Base-by-base conservation (phyloP, 768 basidiomycete species). In the Phanerochaete carnosa region DNA sequence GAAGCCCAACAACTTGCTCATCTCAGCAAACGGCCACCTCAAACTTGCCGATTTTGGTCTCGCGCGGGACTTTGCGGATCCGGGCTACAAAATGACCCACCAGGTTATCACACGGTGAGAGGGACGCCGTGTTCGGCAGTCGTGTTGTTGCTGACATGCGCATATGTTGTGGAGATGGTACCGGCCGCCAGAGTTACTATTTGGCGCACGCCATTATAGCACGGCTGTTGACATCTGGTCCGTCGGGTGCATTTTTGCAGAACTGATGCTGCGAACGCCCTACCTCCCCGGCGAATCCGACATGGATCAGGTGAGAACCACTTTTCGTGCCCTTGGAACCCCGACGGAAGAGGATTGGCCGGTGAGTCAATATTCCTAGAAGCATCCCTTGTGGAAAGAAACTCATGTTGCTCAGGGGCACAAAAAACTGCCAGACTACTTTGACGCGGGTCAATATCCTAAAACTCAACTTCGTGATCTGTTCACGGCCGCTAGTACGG, bases 41-140 rank as follows among this genome's bases (percentile, higher is more conserved):
- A 99, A 99, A 76, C 84, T 99, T 50, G 97, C 97, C 13, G 97
- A 99, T 84, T 99, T 99, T 73, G 97, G 97, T 82, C 84, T 99
- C 8, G 97, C 97, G 26, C 79, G 97, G 59, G 97, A 99, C 76
- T 96, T 90, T 73, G 93, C 91, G 16, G 97, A 98, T 68, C 94
- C 95, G 26, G 90, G 89, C 3, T 89, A 89, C 69, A 94, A 94
- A 74, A 98, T 99, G 97, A 98, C 97, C 0, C 92, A 89, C 68
- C 95, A 98, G 70, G 96, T 99, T 62, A 98, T 99, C 75, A 99
- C 97, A 19, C 82, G 94, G 94, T 95, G 54, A 56, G 85, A n/a
- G n/a, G 28, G 25, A 16, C 28, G 19, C 28, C 50, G 7, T 52
- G 28, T 29, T 30, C 26, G 19, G 26, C 26, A n/a, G n/a, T 8